phyloP scores from a whole-genome alignment of 495 filamentous ascomycete species.

The Podospora didyma region DNA sequence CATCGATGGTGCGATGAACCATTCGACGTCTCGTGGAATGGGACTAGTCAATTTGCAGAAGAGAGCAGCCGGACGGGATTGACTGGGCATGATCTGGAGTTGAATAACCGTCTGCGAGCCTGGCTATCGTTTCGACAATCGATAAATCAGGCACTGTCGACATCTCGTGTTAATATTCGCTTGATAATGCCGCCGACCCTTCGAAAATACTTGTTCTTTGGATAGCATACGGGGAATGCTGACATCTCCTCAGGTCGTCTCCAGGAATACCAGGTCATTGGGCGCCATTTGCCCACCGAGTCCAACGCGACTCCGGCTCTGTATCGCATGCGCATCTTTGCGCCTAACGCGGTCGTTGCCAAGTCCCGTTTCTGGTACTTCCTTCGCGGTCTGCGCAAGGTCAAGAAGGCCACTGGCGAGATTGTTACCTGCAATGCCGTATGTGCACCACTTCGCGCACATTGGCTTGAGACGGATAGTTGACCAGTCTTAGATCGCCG shows the following conservation, averaged over 20 bases:
- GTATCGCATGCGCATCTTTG: conserved; percentile 99
- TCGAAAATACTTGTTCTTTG: no score
- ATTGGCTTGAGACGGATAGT: conserved; percentile 5
- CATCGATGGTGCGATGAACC: not conserved
- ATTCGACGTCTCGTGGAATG: not conserved
- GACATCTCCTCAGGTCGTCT: conserved; percentile 74
- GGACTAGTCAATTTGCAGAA: not conserved
- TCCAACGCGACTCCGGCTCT: conserved; percentile 92
- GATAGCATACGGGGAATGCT: not conserved
- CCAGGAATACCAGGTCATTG: conserved; percentile 99
- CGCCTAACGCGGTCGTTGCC: conserved; percentile 92
- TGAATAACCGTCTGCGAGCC: no score
- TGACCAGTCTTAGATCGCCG: conserved; percentile 65
- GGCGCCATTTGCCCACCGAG: conserved; percentile 96
- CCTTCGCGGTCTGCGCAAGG: conserved; percentile 94
- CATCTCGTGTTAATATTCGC: no score
- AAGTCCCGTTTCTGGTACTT: conserved; percentile 99
- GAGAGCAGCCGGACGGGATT: no score
- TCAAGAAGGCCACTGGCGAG: conserved; percentile 99
- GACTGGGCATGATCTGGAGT: no score
- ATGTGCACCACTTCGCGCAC: conserved; percentile 35
- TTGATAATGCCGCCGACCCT: no score
- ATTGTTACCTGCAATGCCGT: conserved; percentile 96
- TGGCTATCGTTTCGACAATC: no score
- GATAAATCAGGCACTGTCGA: no score